Evolutionary conservation across 352 stramenopile genomes (phyloP).

Genomic region (Pythium folliculosum): DNA sequence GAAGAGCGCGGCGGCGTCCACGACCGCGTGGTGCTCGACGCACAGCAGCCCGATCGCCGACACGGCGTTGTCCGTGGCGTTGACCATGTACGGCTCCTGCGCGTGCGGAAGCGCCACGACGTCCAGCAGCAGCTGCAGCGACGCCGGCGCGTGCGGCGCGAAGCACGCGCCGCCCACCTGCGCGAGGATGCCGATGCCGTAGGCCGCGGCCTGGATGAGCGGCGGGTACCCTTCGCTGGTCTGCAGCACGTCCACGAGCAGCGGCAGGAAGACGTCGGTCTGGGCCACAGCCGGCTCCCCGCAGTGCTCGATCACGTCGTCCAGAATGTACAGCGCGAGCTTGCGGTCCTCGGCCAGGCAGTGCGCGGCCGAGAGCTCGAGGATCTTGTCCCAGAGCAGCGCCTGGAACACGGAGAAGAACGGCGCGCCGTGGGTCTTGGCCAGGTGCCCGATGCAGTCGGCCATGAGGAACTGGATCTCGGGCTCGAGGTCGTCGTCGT

Average conservation of each 20-base stretch:
- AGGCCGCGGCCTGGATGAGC: conserved; percentile 70
- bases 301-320: conserved; percentile 85
- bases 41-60: conserved; percentile 74
- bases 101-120: conserved; percentile 59
- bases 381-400: conserved; percentile 77
- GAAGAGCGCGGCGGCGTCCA: conserved; percentile 58
- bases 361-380: conserved; percentile 59
- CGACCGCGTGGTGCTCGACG: conserved; percentile 52
- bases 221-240: conserved; percentile 56
- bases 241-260: conserved; percentile 65
- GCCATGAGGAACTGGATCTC: conserved; percentile 83
- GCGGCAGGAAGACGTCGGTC: conserved; percentile 66
- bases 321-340: conserved; percentile 84
- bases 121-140: conserved; percentile 58
- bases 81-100: conserved; percentile 51
- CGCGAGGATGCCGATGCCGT: conserved; percentile 73
- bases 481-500: conserved; percentile 55
- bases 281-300: conserved; percentile 45
- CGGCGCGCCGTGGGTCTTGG: conserved; percentile 57
- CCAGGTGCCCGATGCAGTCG: conserved; percentile 73
- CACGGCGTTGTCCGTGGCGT: conserved; percentile 81
- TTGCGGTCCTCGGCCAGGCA: conserved; percentile 81
- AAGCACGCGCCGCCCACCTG: conserved; percentile 56
- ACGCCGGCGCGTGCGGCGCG: conserved; percentile 45
- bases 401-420: conserved; percentile 84